Percentiles rank a stretch among this genome's conserved stretches.
Conservation (phyloP, 129 eudicot species). For the Helianthus annuus region DNA sequence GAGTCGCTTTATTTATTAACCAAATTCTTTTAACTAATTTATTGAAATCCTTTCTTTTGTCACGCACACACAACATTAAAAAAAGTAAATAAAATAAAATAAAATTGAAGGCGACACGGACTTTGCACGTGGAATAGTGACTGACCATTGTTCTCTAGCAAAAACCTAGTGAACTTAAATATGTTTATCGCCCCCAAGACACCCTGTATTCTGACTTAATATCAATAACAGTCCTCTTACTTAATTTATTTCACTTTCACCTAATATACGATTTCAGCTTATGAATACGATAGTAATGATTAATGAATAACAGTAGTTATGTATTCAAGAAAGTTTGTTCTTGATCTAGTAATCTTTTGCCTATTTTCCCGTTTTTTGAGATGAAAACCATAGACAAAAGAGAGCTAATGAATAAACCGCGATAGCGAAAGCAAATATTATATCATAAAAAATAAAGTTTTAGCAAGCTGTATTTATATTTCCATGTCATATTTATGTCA, state of each 20-base stretch:
- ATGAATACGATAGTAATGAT: neutral
- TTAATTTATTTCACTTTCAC: constrained; percentile 17
- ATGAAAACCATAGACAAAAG: neutral
- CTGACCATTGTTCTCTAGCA: constrained; percentile 37
- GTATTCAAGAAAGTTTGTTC: neutral
- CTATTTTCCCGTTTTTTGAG: neutral
- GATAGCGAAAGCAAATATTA: neutral
- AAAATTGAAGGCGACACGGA: constrained; percentile 22
- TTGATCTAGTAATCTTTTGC: neutral
- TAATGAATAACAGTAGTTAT: neutral
- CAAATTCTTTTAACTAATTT: constrained; percentile 16
- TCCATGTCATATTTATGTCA: neutral
- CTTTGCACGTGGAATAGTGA: constrained; percentile 39
- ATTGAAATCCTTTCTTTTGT: constrained; percentile 35
- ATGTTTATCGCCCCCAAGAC: constrained; percentile 12
- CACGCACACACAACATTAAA: constrained; percentile 23
- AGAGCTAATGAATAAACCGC: neutral
- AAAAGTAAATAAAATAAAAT: neutral
- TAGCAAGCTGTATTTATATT: neutral
- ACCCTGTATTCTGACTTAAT: neutral
- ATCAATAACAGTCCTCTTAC: constrained; percentile 12
- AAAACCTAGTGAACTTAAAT: constrained; percentile 4
- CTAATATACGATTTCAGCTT: neutral
- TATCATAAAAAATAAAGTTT: neutral
- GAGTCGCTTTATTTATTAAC: constrained; percentile 12